Conservation (phyloP, 257 asterid genomes). For the Lavandula angustifolia region DNA sequence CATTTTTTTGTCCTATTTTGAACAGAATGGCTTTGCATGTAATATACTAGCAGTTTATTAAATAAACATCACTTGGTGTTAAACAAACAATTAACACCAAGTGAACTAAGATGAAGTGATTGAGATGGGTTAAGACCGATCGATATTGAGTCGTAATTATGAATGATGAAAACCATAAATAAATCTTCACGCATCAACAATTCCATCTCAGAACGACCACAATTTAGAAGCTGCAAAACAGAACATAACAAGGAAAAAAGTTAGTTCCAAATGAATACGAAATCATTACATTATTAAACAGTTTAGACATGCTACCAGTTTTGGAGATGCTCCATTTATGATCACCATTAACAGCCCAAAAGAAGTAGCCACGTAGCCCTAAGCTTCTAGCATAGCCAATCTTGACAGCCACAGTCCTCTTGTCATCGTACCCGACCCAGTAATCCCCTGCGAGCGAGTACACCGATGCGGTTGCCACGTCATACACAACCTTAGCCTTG, state of each 20-base stretch:
- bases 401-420: conserved; percentile 41
- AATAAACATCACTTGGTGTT: not conserved
- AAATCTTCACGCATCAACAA: not conserved
- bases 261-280: not conserved
- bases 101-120: no score
- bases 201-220: conserved; percentile 36
- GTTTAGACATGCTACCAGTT: conserved; percentile 41
- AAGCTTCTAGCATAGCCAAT: conserved; percentile 50
- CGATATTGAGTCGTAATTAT: not conserved
- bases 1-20: not conserved
- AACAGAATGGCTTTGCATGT: not conserved
- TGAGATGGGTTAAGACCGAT: no score
- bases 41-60: not conserved
- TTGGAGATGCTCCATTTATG: conserved; percentile 54
- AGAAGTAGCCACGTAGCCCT: conserved; percentile 70
- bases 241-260: not conserved
- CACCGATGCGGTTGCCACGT: conserved; percentile 50
- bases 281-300: no score
- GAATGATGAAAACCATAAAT: not conserved
- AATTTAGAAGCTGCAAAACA: conserved; percentile 47
- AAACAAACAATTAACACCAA: no score
- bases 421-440: conserved; percentile 86
- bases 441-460: conserved; percentile 62
- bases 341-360: conserved; percentile 77
- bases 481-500: conserved; percentile 55